Conservation (phyloP, 2,329 filamentous ascomycete genomes). For the Dichotomopilus funicola region DNA sequence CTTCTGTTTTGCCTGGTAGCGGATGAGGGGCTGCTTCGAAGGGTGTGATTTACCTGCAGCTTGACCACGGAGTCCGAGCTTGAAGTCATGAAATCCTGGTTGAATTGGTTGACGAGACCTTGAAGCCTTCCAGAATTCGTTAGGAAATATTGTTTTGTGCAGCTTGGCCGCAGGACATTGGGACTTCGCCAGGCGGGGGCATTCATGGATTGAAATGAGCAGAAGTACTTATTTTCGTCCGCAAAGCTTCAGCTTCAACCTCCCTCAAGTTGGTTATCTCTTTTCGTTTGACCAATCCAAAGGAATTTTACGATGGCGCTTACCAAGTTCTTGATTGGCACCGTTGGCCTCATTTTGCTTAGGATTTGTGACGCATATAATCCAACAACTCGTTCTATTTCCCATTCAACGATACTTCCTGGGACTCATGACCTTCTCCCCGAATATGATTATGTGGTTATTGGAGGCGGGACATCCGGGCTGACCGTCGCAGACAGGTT, state of each 20-base stretch:
- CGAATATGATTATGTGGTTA: slow-evolving; percentile 20
- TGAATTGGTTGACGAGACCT: not conserved
- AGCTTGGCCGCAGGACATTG: not conserved
- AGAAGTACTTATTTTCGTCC: not conserved
- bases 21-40: not conserved
- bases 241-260: too few relatives aligned
- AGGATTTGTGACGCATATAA: not conserved
- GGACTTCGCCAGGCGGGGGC: not conserved
- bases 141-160: slow-evolving; percentile 7
- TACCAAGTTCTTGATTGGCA: not conserved
- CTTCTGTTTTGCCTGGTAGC: not conserved
- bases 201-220: not conserved
- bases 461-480: slow-evolving; percentile 19
- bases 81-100: not conserved
- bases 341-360: not conserved
- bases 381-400: not conserved
- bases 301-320: slow-evolving; percentile 6
- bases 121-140: slow-evolving; percentile 7
- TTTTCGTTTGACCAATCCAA: not conserved
- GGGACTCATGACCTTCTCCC: slow-evolving; percentile 3
- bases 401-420: slow-evolving; percentile 5
- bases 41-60: slow-evolving; percentile 2
- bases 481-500: slow-evolving; percentile 19
- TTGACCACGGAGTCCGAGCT: slow-evolving; percentile 4
- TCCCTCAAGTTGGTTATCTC: not conserved